These are phyloP conservation scores for Heterotrichella gracilis DNA, from an alignment of 352 stramenopile species.

Conservation along the genomic window DNA sequence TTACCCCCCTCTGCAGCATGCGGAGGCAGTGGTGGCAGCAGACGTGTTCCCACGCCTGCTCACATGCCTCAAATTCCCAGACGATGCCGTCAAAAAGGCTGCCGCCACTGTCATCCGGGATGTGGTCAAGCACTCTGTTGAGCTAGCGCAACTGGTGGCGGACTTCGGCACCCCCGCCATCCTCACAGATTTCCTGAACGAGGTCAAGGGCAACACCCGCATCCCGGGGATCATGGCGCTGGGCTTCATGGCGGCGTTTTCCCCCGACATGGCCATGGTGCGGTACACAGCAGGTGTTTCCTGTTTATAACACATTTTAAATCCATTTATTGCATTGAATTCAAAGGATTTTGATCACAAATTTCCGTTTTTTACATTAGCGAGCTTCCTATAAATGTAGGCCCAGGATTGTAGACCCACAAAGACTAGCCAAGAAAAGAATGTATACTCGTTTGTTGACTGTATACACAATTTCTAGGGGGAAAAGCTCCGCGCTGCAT, in stretches of 20 bases:
- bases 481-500: no score
- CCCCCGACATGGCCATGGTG: slow-evolving; percentile 56
- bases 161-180: slow-evolving; percentile 61
- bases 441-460: no score
- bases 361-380: no score
- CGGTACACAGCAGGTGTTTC: no score
- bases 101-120: slow-evolving; percentile 62
- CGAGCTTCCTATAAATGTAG: no score
- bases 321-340: no score
- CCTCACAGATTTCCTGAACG: slow-evolving; percentile 56
- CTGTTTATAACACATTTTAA: no score
- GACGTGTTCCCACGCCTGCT: slow-evolving; percentile 76
- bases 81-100: slow-evolving; percentile 68
- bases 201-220: slow-evolving; percentile 53
- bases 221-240: slow-evolving; percentile 68
- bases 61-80: slow-evolving; percentile 63
- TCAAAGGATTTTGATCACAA: no score
- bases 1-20: no score
- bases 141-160: slow-evolving; percentile 68
- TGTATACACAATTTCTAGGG: no score
- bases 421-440: no score
- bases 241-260: slow-evolving; percentile 67
- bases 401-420: no score
- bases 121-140: slow-evolving; percentile 61
- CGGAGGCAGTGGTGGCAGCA: slow-evolving; percentile 64